Conservation (phyloP, 2,329 filamentous ascomycete species). For the Exophiala sideris region DNA sequence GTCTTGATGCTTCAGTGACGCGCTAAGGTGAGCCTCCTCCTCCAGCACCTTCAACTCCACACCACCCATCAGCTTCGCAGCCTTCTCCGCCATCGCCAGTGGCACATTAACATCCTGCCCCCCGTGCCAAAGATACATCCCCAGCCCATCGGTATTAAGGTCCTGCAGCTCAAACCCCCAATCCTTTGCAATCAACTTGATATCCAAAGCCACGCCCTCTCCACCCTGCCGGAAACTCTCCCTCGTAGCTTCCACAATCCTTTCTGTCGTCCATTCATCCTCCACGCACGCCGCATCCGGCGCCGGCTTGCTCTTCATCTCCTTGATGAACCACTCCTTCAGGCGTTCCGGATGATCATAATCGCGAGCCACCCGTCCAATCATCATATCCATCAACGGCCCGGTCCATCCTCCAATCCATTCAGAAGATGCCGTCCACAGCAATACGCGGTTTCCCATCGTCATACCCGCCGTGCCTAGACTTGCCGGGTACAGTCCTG, state of each 20-base stretch:
- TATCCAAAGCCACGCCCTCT: neutral
- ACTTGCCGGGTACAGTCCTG: neutral
- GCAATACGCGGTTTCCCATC: neutral
- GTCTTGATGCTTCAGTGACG: neutral
- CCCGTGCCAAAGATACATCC: neutral
- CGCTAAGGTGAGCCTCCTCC: neutral
- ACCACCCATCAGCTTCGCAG: neutral
- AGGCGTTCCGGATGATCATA: neutral
- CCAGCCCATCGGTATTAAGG: neutral
- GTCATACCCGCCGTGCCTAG: neutral
- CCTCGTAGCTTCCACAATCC: neutral
- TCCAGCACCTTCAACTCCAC: neutral
- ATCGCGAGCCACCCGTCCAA: neutral
- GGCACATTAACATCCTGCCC: neutral
- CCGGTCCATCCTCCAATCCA: neutral
- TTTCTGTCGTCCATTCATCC: neutral
- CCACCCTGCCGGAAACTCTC: slow-evolving; percentile 1
- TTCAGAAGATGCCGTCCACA: neutral
- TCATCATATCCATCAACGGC: neutral
- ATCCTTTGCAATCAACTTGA: neutral
- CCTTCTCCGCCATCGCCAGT: neutral
- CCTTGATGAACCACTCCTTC: neutral
- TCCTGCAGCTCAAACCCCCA: neutral
- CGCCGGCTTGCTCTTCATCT: neutral
- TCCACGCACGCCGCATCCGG: neutral